These are phyloP conservation scores for Filosporella fistucella DNA, from an alignment of 495 filamentous ascomycete genomes.

Conservation along the genomic window DNA sequence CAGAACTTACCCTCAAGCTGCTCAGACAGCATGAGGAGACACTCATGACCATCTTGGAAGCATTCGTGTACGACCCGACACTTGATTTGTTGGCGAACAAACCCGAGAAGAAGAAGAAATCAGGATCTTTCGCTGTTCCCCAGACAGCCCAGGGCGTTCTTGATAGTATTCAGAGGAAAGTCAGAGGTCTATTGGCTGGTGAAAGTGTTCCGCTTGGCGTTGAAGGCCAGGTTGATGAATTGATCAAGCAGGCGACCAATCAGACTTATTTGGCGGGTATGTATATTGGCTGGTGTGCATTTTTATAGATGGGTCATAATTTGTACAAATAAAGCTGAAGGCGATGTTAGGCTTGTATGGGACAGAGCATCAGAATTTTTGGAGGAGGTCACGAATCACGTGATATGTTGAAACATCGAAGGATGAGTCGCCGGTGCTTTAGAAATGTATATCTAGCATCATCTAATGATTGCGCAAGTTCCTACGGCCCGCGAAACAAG, in stretches of 20 bases:
- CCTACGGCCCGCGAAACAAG: too few species aligned
- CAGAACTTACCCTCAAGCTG: constrained; percentile 81
- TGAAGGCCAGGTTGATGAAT: constrained; percentile 90
- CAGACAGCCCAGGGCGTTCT: constrained; percentile 87
- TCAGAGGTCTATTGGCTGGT: constrained; percentile 73
- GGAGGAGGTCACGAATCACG: too few species aligned
- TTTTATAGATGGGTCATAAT: constrained; percentile 49
- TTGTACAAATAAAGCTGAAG: not conserved
- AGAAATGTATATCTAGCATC: too few species aligned
- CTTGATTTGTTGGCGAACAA: constrained; percentile 85
- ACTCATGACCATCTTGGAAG: constrained; percentile 92
- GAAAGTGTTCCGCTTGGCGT: constrained; percentile 90
- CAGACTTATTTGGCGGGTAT: constrained; percentile 74
- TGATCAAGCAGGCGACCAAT: constrained; percentile 80
- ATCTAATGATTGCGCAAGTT: too few species aligned
- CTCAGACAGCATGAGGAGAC: constrained; percentile 90
- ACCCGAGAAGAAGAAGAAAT: constrained; percentile 50
- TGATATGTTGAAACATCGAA: too few species aligned
- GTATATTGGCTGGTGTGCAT: constrained; percentile 99
- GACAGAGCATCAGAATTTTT: too few species aligned
- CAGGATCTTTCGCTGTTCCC: constrained; percentile 52
- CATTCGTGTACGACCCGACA: constrained; percentile 94
- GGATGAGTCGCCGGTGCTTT: too few species aligned
- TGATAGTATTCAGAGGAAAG: constrained; percentile 81
- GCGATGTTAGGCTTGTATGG: not conserved